Evolutionary conservation across 2,329 filamentous ascomycete species (phyloP).

Genomic region (Diaporthe amygdali): DNA sequence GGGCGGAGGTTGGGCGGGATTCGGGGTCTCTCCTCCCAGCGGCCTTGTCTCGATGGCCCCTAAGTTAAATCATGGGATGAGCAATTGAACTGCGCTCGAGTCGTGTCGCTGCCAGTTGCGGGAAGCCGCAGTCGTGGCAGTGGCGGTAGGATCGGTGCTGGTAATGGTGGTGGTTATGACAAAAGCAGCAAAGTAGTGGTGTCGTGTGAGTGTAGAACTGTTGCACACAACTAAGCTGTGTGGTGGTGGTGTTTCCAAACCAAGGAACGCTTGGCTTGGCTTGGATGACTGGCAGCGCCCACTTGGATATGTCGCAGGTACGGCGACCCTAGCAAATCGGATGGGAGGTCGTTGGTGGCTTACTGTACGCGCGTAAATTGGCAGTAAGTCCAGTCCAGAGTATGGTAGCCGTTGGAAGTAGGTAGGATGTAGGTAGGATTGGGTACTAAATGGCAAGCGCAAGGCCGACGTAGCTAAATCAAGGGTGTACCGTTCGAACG

Average conservation of each 20-base stretch:
- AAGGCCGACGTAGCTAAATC: slow-evolving; percentile 12
- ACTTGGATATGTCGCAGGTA: slow-evolving; percentile 15
- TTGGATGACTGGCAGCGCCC: neutral
- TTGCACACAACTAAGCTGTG: slow-evolving; percentile 6
- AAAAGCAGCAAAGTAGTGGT: neutral
- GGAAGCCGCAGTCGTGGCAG: neutral
- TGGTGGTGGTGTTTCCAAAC: slow-evolving; percentile 8
- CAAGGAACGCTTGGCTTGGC: slow-evolving; percentile 9
- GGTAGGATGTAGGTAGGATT: slow-evolving; percentile 9
- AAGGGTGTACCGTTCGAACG: slow-evolving; percentile 1
- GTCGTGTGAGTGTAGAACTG: slow-evolving; percentile 12
- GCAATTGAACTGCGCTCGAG: neutral
- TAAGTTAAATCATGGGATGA: slow-evolving; percentile 11
- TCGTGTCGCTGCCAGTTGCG: neutral
- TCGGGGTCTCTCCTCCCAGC: slow-evolving; percentile 12
- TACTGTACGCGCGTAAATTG: slow-evolving; percentile 21
- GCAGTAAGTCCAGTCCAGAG: neutral
- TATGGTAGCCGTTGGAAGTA: slow-evolving; percentile 1
- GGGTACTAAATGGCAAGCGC: slow-evolving; percentile 17
- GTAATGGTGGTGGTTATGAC: neutral
- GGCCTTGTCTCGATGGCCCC: slow-evolving; percentile 2
- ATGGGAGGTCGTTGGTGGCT: slow-evolving; percentile 11
- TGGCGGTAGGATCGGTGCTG: neutral
- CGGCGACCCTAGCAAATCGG: neutral
- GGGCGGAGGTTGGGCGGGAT: neutral